A percentile compares a stretch with the other conserved stretches of the same genome.
These are phyloP conservation scores for Botrytis tulipae DNA, from an alignment of 2,329 filamentous ascomycete species.

Conservation along the genomic window DNA sequence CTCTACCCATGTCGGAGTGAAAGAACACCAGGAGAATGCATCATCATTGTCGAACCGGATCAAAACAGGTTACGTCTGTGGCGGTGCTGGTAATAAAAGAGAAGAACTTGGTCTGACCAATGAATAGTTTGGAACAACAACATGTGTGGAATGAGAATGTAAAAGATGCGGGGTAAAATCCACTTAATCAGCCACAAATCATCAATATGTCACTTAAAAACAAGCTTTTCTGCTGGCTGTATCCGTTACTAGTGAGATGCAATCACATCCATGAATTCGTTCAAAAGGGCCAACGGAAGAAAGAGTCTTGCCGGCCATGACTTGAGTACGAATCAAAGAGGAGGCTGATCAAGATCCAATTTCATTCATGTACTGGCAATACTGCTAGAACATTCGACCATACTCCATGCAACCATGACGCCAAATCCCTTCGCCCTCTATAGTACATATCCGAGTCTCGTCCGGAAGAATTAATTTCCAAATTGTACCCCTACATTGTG, in stretches of 20 bases:
- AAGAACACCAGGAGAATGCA: not conserved
- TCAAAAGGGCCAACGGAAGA: not conserved
- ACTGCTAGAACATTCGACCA: not conserved
- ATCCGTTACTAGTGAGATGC: not conserved
- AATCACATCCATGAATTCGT: not conserved
- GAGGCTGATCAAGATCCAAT: not conserved
- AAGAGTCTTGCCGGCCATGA: not conserved
- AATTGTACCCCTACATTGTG: not conserved
- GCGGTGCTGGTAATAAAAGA: not conserved
- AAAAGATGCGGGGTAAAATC: not conserved
- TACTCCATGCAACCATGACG: not conserved
- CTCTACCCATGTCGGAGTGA: not conserved
- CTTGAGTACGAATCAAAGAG: not conserved
- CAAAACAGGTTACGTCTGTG: slow-evolving; percentile 13
- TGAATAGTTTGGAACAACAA: not conserved
- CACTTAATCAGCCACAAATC: slow-evolving; percentile 8
- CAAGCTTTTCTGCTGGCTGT: slow-evolving; percentile 10
- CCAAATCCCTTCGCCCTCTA: not conserved
- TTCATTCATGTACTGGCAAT: not conserved
- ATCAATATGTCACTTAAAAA: slow-evolving; percentile 5
- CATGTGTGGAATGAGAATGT: not conserved
- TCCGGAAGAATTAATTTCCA: not conserved
- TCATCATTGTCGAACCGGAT: not conserved
- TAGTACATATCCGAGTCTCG: slow-evolving; percentile 1
- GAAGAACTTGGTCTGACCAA: not conserved